Conservation (phyloP, 768 basidiomycete species). For the Melanogaster broomeanus region DNA sequence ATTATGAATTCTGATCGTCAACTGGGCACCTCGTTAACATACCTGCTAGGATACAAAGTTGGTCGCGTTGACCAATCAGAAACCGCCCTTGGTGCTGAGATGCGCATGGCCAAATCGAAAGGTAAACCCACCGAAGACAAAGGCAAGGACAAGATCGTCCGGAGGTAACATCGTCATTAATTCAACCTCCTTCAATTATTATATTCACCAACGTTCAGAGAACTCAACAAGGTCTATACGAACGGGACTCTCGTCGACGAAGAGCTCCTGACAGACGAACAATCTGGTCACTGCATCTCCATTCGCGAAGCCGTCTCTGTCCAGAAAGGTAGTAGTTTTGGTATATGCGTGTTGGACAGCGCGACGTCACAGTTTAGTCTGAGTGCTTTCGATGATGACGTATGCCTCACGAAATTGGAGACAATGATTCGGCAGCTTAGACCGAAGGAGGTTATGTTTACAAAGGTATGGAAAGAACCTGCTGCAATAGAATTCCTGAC, state of each 20-base stretch:
- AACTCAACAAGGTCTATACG: conserved; percentile 94
- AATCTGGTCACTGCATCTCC: conserved; percentile 93
- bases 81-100: conserved; percentile 95
- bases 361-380: conserved; percentile 95
- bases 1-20: background rate
- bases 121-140: conserved; percentile 49
- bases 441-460: conserved; percentile 88
- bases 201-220: conserved; percentile 43
- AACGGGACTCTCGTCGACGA: conserved; percentile 95
- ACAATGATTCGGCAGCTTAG: conserved; percentile 90
- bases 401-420: conserved; percentile 89
- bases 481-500: background rate
- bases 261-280: conserved; percentile 85
- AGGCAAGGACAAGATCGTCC: conserved; percentile 84
- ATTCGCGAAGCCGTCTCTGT: conserved; percentile 60
- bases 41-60: conserved; percentile 76
- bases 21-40: background rate
- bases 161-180: conserved; percentile 47
- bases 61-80: conserved; percentile 97
- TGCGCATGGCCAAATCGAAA: conserved; percentile 77
- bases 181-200: background rate
- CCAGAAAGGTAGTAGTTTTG: conserved; percentile 61
- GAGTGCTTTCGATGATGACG: conserved; percentile 87
- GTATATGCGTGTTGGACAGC: conserved; percentile 90
- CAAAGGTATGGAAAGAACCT: conserved; percentile 58